Evolutionary conservation across 2,329 filamentous ascomycete species (phyloP).

Genomic region (Purpureocillium takamizusanense): DNA sequence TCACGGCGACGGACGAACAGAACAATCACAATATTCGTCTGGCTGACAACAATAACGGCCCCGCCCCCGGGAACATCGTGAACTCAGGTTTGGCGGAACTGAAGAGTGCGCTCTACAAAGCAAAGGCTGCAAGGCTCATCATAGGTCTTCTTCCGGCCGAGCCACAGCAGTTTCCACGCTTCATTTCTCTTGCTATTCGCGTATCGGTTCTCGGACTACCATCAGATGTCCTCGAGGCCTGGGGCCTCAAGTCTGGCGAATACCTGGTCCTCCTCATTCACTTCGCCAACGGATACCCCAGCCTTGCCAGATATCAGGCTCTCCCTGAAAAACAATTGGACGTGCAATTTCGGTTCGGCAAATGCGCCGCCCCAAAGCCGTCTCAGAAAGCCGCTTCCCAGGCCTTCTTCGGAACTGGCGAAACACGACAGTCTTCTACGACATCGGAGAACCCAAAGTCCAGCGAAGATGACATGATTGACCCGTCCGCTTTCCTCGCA

Average conservation of each 20-base stretch:
- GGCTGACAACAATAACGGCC: no score
- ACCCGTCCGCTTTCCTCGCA: background rate
- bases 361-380: slow-evolving; percentile 66
- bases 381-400: slow-evolving; percentile 41
- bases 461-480: no score
- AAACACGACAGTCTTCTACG: no score
- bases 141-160: slow-evolving; percentile 53
- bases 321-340: slow-evolving; percentile 24
- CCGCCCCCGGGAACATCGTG: no score
- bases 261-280: slow-evolving; percentile 68
- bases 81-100: background rate
- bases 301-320: slow-evolving; percentile 43
- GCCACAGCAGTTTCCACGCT: slow-evolving; percentile 25
- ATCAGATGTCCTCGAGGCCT: slow-evolving; percentile 66
- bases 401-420: slow-evolving; percentile 33
- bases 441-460: no score
- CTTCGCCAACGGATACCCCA: slow-evolving; percentile 52
- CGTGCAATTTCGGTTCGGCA: slow-evolving; percentile 55
- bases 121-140: slow-evolving; percentile 59
- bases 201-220: slow-evolving; percentile 64
- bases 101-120: slow-evolving; percentile 33
- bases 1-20: no score
- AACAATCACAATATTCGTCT: no score
- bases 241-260: slow-evolving; percentile 57
- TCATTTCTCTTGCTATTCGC: slow-evolving; percentile 60